Base-by-base conservation (phyloP, 1,284 basidiomycete species). In the Boletus calvinii region DNA sequence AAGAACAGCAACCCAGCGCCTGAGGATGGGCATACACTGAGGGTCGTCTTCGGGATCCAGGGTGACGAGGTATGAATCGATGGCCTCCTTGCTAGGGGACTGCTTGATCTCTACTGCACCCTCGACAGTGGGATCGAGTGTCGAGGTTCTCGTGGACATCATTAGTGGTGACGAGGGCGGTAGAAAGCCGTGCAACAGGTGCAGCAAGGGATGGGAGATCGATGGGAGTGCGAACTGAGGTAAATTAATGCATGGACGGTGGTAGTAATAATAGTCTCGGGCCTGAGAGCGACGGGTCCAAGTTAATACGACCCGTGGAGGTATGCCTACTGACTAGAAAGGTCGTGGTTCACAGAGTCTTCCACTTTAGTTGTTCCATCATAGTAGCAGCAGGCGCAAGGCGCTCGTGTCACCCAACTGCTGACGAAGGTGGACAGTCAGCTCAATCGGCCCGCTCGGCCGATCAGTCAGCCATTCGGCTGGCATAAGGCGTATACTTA, bases 1-100 rank as follows among this genome's bases (percentile, higher is more conserved):
- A 10, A 79, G 54, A 3, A 86, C 77, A 7, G 74, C 68, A n/a
- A 80, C 51, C 85, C 85, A 87, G 64, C 84, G 83, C 57, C 72
- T 73, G 46, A 71, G 55, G 0, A 63, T 48, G n/a, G 78, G 62
- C 41, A 80, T 61, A 30, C 71, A 64, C 55, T 82, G 77, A 0
- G 84, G 83, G 56, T 83, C 65, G 35, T 85, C 83, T n/a, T 70
- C 59, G 2, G 71, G 66, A 3, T 77, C 74, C 6, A 85, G 69
- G 30, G 57, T 59, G 34, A 78, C 74, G 24, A 63, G 64, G 34
- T 56, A 54, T 10, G 52, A 8, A 41, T 59, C 51, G 32, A 55
- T 37, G 36, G 7, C 22, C 26, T 48, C 48, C 38, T 58, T 46
- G 12, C 12, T n/a, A 17, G 40, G 15, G 22, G 52, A 36, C 12